Conservation (phyloP, 768 basidiomycete species). For the Boletus coccyginus region DNA sequence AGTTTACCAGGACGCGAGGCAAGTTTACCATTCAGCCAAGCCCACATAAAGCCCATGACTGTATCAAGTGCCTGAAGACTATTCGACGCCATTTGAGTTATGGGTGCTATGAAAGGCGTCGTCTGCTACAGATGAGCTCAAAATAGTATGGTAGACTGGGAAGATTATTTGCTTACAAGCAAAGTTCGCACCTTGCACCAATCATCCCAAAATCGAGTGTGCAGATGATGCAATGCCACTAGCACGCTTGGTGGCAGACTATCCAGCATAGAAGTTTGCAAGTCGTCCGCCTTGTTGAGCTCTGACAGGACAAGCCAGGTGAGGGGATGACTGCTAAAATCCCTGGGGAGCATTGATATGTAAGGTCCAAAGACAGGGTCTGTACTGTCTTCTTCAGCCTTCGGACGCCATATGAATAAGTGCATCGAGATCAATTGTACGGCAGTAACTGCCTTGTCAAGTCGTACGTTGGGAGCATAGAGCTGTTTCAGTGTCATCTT, state of each 20-base stretch:
- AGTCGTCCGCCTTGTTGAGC: constrained; percentile 6
- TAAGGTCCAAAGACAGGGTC: constrained; percentile 72
- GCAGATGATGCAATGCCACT: constrained; percentile 40
- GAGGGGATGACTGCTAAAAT: constrained; percentile 81
- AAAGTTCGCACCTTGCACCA: constrained; percentile 51
- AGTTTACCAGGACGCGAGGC: constrained; percentile 1
- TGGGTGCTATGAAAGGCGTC: not conserved
- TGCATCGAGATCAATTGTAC: constrained; percentile 81
- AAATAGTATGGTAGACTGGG: not conserved
- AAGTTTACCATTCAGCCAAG: constrained; percentile 79
- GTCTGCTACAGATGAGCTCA: constrained; percentile 4
- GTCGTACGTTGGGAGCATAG: constrained; percentile 42
- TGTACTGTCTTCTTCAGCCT: constrained; percentile 36
- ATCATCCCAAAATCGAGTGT: constrained; percentile 53
- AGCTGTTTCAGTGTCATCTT: constrained; percentile 57
- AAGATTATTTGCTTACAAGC: constrained; percentile 42
- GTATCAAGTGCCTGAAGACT: constrained; percentile 5
- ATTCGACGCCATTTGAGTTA: not conserved
- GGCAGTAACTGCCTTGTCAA: constrained; percentile 45
- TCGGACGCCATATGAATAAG: constrained; percentile 64
- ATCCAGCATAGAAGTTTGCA: constrained; percentile 35
- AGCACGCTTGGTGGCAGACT: constrained; percentile 49
- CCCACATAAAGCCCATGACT: constrained; percentile 68
- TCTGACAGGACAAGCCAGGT: constrained; percentile 54
- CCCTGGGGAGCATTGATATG: constrained; percentile 69